Base-by-base conservation (phyloP, 1,284 basidiomycete species). In the Irpex sp. region DNA sequence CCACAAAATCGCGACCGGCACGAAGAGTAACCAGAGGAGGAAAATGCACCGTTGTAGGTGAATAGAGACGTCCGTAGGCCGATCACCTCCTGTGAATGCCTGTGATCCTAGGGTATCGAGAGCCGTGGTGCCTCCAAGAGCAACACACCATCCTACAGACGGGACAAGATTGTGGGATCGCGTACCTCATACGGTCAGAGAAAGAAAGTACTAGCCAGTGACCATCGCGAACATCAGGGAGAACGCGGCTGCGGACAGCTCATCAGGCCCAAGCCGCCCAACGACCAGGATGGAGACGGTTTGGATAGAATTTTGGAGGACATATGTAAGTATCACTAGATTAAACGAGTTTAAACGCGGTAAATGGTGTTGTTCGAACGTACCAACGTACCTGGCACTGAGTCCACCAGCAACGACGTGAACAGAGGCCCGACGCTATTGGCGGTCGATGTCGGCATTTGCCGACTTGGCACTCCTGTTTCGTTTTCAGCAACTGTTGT, bases 71-170 rank as follows among this genome's bases (percentile, higher is more conserved):
- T 89, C 86, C 4, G 84, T 83, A 6, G 79, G 78, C 49, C 72
- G 77, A 61, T 71, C 76, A 49, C 84, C 82, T 35, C 87, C 87
- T 6, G 89, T 90, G 74, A 87, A 92, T 0, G 88, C 83, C 68
- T 90, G 87, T 4, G 89, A 92, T 49, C 89, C 89, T 61, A 91
- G 77, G 0, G 90, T 92, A 72, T 92, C 89, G 36, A 92, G 77
- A 7, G 89, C 89, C 1, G 90, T 92, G 1, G 89, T 88, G 17
- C 89, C 90, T 9, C 89, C 89, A 19, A 92, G 79, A 4, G 89
- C 89, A 62, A 92, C 79, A 68, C 85, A 87, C 87, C 89, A 90
- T 21, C 88, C 89, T 89, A 68, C 66, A 37, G 54, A 31, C 33
- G 57, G 36, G 49, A 35, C 61, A 69, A 71, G 68, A 70, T 31